Evolutionary conservation across 2,329 filamentous ascomycete species (phyloP), one percentile per base, ranked within the genome.

Genomic region (Ascochyta koolunga): DNA sequence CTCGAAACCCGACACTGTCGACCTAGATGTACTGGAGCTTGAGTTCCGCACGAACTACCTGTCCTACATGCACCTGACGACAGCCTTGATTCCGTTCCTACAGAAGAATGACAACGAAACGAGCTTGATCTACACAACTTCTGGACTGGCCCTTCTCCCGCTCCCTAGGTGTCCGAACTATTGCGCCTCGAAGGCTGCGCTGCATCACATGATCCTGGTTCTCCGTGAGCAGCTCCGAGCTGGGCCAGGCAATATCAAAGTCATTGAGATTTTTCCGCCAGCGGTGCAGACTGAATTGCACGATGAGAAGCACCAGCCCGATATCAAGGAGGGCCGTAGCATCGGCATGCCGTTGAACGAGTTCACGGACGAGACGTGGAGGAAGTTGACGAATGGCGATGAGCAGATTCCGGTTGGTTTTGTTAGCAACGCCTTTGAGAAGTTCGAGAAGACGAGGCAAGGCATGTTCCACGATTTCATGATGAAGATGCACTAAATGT

Each of bases 211-310:
- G 68, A 76, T 84, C 19, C 72, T 85, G 5, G 75, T 74, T 5
- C 71, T 84, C 29, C 77, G 82, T 1, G 76, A 80, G 55, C 82
- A 84, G 63, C 59, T 85, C 29, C 75, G 76, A 38, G 75, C 76
- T 5, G 75, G 73, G 1, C 68, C 73, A 0, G 76, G 76, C 4
- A 77, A 80, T 40, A 74, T 84, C 62, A 81, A 82, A 55, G 76
- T 84, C n/a, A 71, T 84, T 32, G 82, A 84, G 65, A 73, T 85
- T 9, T 81, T 79, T 50, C 82, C 82, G 3, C 83, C 82, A 0
- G 80, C 81, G 0, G 82, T 84, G 31, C 82, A 84, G 70, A 85
- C 81, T 0, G 82, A 85, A 64, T 67, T 85, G 22, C 82, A 84
- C 54, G 81, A 84, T 54, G 74, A 74, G 24, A 82, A 82, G 66